Base-by-base conservation (phyloP, 805 yeast species). In the Saturnispora quitensis region DNA sequence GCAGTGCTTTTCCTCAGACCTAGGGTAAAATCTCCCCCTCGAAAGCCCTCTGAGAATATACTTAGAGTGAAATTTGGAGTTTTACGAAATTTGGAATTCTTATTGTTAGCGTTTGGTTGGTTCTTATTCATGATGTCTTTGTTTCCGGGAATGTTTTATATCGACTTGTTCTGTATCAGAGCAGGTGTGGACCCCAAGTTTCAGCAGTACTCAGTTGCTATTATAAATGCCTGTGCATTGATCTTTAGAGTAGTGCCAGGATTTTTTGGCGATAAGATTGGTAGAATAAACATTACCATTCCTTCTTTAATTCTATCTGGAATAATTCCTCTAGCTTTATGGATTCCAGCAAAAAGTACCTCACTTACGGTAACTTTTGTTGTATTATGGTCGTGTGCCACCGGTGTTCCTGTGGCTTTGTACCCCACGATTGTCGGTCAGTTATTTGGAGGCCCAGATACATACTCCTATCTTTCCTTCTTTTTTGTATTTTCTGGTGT, bases 221-320 rank as follows among this genome's bases (percentile, higher is more conserved):
- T 59, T 13, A 49, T 59, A 22, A 58, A 56, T 47, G 73, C 76
- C 2, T 82, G 83, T 3, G 73, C 75, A 2, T 62, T 72, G 17
- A 40, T 76, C 31, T 81, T 80, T 1, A 67, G 86, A 58, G 80
- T 85, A 1, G 6, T 68, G 0, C 72, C 76, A 5, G 86, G 86
- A 1, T 58, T 67, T 25, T 20, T 76, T 12, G 69, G 77, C 0
- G 86, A 81, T 58, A 50, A 44, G 25, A 13, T 56, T 3, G 68
- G 80, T 0, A 64, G 77, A 20, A 72, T 81, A 0, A 70, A 76
- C 17, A 65, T 66, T 7, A 49, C 67, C 9, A 50, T 68, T 5
- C 68, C 66, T 2, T 69, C 71, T 46, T 31, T 61, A 4, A 10
- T 71, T 1, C 67, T 69, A 35, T 67, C 68, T 0, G 63, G 64